Evolutionary conservation across 1,139 yeast species (phyloP).

Genomic region (Yamadazyma epiphylla): DNA sequence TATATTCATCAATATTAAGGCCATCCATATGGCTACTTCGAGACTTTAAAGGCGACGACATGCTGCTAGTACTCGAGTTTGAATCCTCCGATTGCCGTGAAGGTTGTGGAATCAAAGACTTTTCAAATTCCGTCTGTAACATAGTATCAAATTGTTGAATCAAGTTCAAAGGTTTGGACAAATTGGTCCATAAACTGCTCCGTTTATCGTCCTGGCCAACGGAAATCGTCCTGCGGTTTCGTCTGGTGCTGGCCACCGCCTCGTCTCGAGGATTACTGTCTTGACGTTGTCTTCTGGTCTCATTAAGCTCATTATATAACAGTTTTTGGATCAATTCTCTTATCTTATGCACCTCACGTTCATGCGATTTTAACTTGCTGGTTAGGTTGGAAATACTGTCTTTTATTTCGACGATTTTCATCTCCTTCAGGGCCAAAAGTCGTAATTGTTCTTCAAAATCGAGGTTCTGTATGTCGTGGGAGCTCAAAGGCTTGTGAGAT

Average conservation of each 20-base stretch:
- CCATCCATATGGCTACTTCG: slow-evolving; percentile 7
- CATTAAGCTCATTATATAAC: slow-evolving; percentile 30
- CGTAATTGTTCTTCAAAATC: slow-evolving; percentile 55
- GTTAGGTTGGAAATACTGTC: slow-evolving; percentile 40
- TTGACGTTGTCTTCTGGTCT: slow-evolving; percentile 14
- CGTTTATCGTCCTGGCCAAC: slow-evolving; percentile 7
- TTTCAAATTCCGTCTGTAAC: slow-evolving; percentile 65
- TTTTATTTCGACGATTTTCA: slow-evolving; percentile 55
- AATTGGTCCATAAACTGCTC: slow-evolving; percentile 31
- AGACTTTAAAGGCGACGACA: slow-evolving; percentile 10
- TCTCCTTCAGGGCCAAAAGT: slow-evolving; percentile 57
- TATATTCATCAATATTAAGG: slow-evolving; percentile 11
- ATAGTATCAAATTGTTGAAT: slow-evolving; percentile 68
- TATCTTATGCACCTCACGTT: slow-evolving; percentile 44
- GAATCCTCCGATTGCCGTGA: slow-evolving; percentile 26
- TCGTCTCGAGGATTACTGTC: slow-evolving; percentile 33
- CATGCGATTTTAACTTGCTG: slow-evolving; percentile 33
- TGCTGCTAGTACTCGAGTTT: slow-evolving; percentile 21
- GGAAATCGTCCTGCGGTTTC: slow-evolving; percentile 19
- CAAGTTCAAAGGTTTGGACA: slow-evolving; percentile 57
- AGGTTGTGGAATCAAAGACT: slow-evolving; percentile 27
- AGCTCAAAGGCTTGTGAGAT: too few relatives aligned
- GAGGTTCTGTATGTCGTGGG: slow-evolving; percentile 11
- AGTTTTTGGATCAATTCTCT: slow-evolving; percentile 39
- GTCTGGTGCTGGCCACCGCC: slow-evolving; percentile 29